Percentiles rank a stretch among this genome's conserved stretches.
Conservation (phyloP, 345 rosid genomes). For the Eucalyptus curtisii region DNA sequence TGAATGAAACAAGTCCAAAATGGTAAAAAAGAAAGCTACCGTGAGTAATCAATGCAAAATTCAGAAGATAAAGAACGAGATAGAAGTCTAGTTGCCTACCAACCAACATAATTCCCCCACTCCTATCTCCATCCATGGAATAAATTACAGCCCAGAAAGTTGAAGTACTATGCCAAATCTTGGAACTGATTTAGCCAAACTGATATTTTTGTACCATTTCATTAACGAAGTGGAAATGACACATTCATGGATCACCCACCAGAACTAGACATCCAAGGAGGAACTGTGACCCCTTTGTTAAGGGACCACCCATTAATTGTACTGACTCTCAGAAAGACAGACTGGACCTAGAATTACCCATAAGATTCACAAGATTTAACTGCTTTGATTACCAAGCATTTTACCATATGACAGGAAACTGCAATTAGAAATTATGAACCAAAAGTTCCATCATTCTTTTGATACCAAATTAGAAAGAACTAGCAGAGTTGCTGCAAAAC, state of each 20-base stretch:
- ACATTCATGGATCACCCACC: not conserved
- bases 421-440: not conserved
- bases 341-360: not conserved
- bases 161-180: not conserved
- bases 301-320: not conserved
- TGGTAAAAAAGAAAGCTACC: not conserved
- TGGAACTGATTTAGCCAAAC: not conserved
- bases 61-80: not conserved
- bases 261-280: not conserved
- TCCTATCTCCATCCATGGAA: not conserved
- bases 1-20: constrained; percentile 13
- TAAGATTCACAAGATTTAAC: not conserved
- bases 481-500: not conserved
- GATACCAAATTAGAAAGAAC: not conserved
- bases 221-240: not conserved
- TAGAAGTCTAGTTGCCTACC: not conserved
- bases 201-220: not conserved
- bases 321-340: not conserved
- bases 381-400: not conserved
- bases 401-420: not conserved
- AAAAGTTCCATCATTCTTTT: not conserved
- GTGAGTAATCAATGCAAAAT: not conserved
- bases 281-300: not conserved
- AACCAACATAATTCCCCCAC: not conserved
- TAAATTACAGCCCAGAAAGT: not conserved